Evolutionary conservation across 78 protist genomes (phyloP).

Genomic region (Cavenderia fasciculata): DNA sequence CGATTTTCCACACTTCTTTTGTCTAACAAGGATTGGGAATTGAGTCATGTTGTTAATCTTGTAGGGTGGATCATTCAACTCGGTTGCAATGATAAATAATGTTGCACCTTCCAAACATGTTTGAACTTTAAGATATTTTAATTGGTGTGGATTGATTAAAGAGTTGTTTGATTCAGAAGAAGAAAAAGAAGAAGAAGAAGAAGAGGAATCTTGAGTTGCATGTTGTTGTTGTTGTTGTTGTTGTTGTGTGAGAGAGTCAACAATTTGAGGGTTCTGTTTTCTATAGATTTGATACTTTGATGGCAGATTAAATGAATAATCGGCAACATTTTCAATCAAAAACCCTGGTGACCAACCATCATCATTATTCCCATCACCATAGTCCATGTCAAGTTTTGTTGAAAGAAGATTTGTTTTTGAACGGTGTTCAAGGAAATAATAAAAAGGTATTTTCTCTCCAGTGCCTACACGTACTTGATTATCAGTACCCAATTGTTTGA

Average conservation of each 20-base stretch:
- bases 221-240: neutral
- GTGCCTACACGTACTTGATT: neutral
- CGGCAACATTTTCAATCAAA: slow-evolving; percentile 1
- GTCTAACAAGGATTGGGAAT: slow-evolving; percentile 26
- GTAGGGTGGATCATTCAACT: slow-evolving; percentile 47
- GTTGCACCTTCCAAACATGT: slow-evolving; percentile 50
- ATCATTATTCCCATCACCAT: no score
- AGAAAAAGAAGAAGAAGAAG: no score
- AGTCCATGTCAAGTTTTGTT: no score
- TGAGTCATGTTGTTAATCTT: slow-evolving; percentile 22
- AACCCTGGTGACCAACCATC: slow-evolving; percentile 44
- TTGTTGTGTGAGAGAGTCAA: no score
- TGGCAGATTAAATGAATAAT: slow-evolving; percentile 45
- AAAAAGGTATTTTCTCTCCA: slow-evolving; percentile 16
- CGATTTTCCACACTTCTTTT: slow-evolving; percentile 10
- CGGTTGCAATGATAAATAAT: slow-evolving; percentile 5
- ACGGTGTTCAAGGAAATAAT: slow-evolving; percentile 17
- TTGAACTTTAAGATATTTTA: slow-evolving; percentile 37
- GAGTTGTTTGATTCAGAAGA: no score
- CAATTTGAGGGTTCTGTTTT: no score
- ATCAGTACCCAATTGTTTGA: slow-evolving; percentile 27
- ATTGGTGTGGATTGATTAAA: no score
- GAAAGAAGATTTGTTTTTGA: no score
- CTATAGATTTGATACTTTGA: no score
- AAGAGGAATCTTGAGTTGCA: neutral